phyloP scores from a whole-genome alignment of 108 stramenopile genomes.

The Phaeodactylum tricornutum region DNA sequence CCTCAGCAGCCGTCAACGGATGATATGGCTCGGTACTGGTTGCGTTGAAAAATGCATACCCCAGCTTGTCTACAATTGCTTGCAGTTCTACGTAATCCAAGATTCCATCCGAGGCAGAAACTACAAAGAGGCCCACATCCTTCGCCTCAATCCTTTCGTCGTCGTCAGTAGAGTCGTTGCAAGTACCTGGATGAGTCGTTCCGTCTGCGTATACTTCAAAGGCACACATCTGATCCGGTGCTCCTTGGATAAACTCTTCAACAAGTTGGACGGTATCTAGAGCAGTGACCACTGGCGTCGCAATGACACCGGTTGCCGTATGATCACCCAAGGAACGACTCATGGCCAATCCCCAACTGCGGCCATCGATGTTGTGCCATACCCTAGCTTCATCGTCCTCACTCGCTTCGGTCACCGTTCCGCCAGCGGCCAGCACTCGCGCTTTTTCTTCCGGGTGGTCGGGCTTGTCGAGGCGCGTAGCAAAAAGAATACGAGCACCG shows the following conservation, averaged over 20 bases:
- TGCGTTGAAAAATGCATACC: slow-evolving; percentile 33
- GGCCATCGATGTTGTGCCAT: slow-evolving; percentile 25
- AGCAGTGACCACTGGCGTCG: slow-evolving; percentile 43
- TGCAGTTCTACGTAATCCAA: slow-evolving; percentile 54
- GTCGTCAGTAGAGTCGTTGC: not conserved
- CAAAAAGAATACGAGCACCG: slow-evolving; percentile 26
- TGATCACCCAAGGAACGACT: slow-evolving; percentile 52
- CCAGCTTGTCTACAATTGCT: slow-evolving; percentile 36
- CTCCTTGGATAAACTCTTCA: not conserved
- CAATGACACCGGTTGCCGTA: slow-evolving; percentile 42
- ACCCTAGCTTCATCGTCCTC: slow-evolving; percentile 29
- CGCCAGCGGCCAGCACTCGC: slow-evolving; percentile 43
- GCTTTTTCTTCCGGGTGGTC: slow-evolving; percentile 31
- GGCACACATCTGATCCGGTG: not conserved
- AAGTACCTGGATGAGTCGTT: not conserved
- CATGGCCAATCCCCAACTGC: slow-evolving; percentile 47
- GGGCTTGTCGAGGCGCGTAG: slow-evolving; percentile 45
- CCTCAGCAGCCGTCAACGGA: slow-evolving; percentile 54
- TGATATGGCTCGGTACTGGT: slow-evolving; percentile 14
- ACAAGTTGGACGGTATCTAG: slow-evolving; percentile 17
- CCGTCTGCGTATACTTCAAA: not conserved
- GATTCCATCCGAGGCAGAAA: slow-evolving; percentile 69
- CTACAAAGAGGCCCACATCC: slow-evolving; percentile 39
- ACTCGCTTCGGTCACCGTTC: slow-evolving; percentile 13
- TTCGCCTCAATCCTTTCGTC: not conserved